A percentile compares a stretch with the other conserved stretches of the same genome.
These are phyloP conservation scores for Cordyceps militaris DNA, from an alignment of 2,329 filamentous ascomycete genomes.

Conservation along the genomic window DNA sequence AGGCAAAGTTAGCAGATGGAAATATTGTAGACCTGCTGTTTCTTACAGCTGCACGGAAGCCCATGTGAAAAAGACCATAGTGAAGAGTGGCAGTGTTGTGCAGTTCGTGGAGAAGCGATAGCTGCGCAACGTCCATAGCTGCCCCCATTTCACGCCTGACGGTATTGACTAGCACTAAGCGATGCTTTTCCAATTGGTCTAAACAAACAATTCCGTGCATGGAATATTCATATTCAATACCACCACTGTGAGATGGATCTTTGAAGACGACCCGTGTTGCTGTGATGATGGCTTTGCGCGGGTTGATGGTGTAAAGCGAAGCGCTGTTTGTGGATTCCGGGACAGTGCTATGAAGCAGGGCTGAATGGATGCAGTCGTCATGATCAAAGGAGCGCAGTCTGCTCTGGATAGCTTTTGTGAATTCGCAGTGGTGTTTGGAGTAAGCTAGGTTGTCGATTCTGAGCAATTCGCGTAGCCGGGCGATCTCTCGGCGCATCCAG, in stretches of 20 bases:
- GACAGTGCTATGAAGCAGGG: background rate
- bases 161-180: conserved; percentile 14
- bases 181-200: conserved; percentile 27
- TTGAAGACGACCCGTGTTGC: conserved; percentile 23
- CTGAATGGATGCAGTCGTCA: conserved; percentile 12
- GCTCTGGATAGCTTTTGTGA: conserved; percentile 24
- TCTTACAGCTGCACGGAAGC: conserved; percentile 28
- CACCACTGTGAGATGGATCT: conserved; percentile 20
- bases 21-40: background rate
- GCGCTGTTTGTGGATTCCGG: background rate
- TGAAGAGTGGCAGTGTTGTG: conserved; percentile 22
- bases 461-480: conserved; percentile 22
- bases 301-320: conserved; percentile 16
- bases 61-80: conserved; percentile 26
- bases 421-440: conserved; percentile 25
- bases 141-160: conserved; percentile 9
- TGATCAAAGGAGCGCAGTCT: conserved; percentile 27
- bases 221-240: conserved; percentile 20
- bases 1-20: background rate
- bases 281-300: conserved; percentile 22
- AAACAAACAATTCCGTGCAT: conserved; percentile 27
- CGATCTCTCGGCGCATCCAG: conserved; percentile 25
- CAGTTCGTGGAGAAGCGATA: conserved; percentile 23
- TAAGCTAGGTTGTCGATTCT: conserved; percentile 15
- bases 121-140: conserved; percentile 13